phyloP scores from a whole-genome alignment of 208 protist species.

The Crithidia brevicula region DNA sequence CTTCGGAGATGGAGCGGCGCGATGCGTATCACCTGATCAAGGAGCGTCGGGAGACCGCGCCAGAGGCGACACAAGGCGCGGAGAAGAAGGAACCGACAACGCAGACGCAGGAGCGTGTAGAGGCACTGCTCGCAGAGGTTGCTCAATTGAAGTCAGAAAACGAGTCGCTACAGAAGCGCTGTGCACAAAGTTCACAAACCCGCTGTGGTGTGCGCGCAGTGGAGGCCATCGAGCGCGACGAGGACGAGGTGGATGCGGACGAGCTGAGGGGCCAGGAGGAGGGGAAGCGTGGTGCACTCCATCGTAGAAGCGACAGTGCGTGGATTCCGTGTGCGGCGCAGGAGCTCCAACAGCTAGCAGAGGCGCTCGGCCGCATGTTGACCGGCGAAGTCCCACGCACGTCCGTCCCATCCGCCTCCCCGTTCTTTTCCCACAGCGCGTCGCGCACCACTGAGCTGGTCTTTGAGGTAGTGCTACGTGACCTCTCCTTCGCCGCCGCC shows the following conservation, averaged over 20 bases:
- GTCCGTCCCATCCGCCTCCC: background rate
- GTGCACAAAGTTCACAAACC: background rate
- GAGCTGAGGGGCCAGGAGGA: background rate
- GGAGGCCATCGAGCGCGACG: slow-evolving; percentile 30
- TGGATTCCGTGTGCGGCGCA: slow-evolving; percentile 1
- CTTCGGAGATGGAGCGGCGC: slow-evolving; percentile 48
- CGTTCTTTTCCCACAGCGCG: background rate
- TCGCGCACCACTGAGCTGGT: background rate
- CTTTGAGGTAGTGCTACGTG: slow-evolving; percentile 22
- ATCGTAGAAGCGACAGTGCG: background rate
- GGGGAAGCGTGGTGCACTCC: background rate
- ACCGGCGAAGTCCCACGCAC: background rate
- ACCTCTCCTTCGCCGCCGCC: slow-evolving; percentile 4
- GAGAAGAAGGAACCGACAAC: background rate
- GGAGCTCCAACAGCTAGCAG: slow-evolving; percentile 24
- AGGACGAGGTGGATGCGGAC: slow-evolving; percentile 16
- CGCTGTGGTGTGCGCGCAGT: background rate
- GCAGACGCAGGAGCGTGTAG: background rate
- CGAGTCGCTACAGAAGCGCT: background rate
- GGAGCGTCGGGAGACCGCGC: slow-evolving; percentile 20
- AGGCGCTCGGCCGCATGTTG: slow-evolving; percentile 1
- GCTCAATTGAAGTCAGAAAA: slow-evolving; percentile 17
- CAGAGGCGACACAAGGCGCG: background rate
- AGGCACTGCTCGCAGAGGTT: slow-evolving; percentile 12
- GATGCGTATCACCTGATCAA: slow-evolving; percentile 66